Conservation (phyloP, 257 asterid species). For the Ophiorrhiza pumila region DNA sequence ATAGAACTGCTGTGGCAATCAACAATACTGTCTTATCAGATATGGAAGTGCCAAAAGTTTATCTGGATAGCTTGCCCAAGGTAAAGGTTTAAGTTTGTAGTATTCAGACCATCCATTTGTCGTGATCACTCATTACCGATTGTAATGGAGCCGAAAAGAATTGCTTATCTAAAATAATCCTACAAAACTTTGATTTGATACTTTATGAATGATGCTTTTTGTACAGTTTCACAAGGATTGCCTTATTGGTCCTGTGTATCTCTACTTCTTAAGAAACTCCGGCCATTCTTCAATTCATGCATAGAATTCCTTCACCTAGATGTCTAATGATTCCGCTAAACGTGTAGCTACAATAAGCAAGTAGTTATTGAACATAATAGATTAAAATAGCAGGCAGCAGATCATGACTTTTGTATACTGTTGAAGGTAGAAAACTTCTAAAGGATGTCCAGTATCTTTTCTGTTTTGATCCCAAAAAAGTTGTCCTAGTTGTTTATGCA, state of each 20-base stretch:
- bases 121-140: background rate
- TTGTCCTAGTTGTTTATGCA: too few species aligned
- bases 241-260: background rate
- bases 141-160: background rate
- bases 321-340: background rate
- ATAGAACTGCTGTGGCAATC: conserved; percentile 79
- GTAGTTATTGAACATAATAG: background rate
- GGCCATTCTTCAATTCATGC: background rate
- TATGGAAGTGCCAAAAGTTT: conserved; percentile 77
- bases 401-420: background rate
- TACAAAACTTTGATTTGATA: too few species aligned
- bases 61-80: conserved; percentile 79
- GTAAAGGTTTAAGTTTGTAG: conserved; percentile 27
- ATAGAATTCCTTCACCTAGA: background rate
- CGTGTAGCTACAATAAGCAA: background rate
- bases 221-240: background rate
- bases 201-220: too few species aligned
- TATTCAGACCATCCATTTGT: background rate
- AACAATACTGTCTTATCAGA: conserved; percentile 62
- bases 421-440: too few species aligned
- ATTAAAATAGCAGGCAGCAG: background rate
- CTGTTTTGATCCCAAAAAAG: too few species aligned
- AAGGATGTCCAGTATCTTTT: too few species aligned
- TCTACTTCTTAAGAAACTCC: too few species aligned
- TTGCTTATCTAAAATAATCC: background rate